Evolutionary conservation across 2,329 filamentous ascomycete species (phyloP).

Genomic region (Aspergillus sp.): DNA sequence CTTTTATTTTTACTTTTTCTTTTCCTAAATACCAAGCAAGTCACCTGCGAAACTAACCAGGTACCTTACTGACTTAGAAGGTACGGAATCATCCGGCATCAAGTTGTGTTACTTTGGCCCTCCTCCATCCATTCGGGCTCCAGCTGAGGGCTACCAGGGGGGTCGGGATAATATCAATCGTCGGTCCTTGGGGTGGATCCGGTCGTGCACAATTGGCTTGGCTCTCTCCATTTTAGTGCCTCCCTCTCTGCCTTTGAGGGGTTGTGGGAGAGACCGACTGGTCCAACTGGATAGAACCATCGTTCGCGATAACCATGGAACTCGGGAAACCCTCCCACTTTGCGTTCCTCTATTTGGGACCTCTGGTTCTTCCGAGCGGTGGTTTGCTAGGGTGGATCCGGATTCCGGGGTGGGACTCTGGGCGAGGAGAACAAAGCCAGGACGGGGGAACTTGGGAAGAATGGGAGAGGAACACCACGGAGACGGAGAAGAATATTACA

Average conservation of each 20-base stretch:
- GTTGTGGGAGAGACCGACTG: too few relatives aligned
- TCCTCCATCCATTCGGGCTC: not conserved
- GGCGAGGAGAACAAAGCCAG: not conserved
- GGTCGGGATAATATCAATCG: constrained; percentile 14
- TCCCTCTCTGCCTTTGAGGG: too few relatives aligned
- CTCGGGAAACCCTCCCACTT: not conserved
- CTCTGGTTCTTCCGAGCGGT: not conserved
- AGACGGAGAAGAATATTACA: not conserved
- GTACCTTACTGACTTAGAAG: not conserved
- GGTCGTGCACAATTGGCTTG: constrained; percentile 15
- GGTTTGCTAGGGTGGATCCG: not conserved
- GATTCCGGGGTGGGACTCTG: not conserved
- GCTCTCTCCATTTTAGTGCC: constrained; percentile 4
- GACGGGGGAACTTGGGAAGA: not conserved
- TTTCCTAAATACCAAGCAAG: not conserved
- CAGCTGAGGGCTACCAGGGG: constrained; percentile 11
- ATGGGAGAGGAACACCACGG: not conserved
- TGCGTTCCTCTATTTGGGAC: not conserved
- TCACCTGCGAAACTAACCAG: not conserved
- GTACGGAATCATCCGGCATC: not conserved
- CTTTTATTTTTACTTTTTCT: not conserved
- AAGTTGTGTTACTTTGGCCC: not conserved
- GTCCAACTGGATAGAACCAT: constrained; percentile 12
- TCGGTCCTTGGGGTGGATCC: constrained; percentile 17
- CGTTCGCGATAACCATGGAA: constrained; percentile 21